Evolutionary conservation across 1,284 basidiomycete species (phyloP).

Genomic region (Cerioporus squamosus): DNA sequence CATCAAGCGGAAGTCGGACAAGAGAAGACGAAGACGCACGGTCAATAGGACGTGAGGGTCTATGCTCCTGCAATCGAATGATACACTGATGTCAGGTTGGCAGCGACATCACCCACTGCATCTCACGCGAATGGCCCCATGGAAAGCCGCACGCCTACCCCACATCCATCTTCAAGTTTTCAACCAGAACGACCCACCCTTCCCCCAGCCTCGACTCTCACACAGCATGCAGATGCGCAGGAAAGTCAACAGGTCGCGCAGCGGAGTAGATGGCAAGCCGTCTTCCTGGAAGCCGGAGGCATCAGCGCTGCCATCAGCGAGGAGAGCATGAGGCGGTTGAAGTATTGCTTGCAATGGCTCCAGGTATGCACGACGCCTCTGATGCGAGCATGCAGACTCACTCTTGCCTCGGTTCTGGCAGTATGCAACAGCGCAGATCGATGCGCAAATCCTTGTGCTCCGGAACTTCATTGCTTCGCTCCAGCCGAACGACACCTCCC

Average conservation of each 20-base stretch:
- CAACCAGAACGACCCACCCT: conserved; percentile 23
- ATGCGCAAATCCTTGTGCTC: conserved; percentile 84
- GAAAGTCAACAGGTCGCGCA: conserved; percentile 53
- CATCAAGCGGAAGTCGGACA: conserved; percentile 4
- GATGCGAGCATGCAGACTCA: neutral
- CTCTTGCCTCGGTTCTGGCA: conserved; percentile 33
- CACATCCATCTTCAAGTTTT: conserved; percentile 22
- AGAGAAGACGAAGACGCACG: conserved; percentile 3
- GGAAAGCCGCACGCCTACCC: conserved; percentile 34
- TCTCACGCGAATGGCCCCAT: neutral
- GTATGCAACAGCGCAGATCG: conserved; percentile 89
- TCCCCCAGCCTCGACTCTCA: conserved; percentile 21
- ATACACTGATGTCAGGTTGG: neutral
- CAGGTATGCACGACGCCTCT: conserved; percentile 52
- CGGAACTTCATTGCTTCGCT: conserved; percentile 81
- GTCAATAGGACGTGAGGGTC: conserved; percentile 1
- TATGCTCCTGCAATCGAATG: neutral
- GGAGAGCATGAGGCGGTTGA: conserved; percentile 86
- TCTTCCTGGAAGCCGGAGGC: conserved; percentile 89
- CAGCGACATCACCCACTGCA: neutral
- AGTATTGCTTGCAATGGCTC: conserved; percentile 91
- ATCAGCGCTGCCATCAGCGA: conserved; percentile 87
- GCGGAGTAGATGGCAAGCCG: conserved; percentile 81
- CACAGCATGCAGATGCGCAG: conserved; percentile 22
- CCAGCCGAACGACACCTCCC: conserved; percentile 47